Percentiles rank a stretch among this genome's conserved stretches.
These are phyloP conservation scores for Dichomitus squalens DNA, from an alignment of 1,284 basidiomycete genomes.

Conservation along the genomic window DNA sequence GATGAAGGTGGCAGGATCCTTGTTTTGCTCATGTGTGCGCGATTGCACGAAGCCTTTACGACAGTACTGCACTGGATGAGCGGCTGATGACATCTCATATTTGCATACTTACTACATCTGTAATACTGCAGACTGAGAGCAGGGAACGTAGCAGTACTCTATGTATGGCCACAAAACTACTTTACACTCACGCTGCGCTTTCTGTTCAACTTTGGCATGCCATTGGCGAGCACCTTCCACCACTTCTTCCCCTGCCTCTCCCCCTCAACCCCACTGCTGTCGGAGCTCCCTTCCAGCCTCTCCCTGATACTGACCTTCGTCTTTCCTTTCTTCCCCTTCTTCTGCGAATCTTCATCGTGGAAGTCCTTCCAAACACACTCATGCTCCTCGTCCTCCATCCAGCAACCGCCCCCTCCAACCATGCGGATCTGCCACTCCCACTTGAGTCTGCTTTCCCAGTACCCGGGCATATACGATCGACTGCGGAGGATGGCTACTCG, in stretches of 20 bases:
- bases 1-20: too few relatives aligned
- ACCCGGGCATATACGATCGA: constrained; percentile 10
- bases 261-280: background rate
- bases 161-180: too few relatives aligned
- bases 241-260: constrained; percentile 5
- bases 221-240: constrained; percentile 10
- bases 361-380: constrained; percentile 16
- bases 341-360: background rate
- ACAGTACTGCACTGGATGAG: too few relatives aligned
- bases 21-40: too few relatives aligned
- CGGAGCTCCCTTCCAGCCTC: background rate
- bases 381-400: constrained; percentile 17
- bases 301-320: background rate
- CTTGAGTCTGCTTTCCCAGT: constrained; percentile 16
- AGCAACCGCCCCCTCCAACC: constrained; percentile 15
- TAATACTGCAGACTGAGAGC: too few relatives aligned
- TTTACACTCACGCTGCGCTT: background rate
- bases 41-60: too few relatives aligned
- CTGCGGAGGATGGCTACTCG: constrained; percentile 6
- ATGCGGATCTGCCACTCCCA: constrained; percentile 21
- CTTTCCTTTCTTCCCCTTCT: background rate
- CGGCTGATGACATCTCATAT: too few relatives aligned
- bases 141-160: too few relatives aligned
- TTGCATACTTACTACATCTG: too few relatives aligned
- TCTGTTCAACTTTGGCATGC: constrained; percentile 1